Percentiles rank a stretch among this genome's conserved stretches.
These are phyloP conservation scores for Linnemannia exigua DNA, from an alignment of 192 early-diverging fungal genomes.

Conservation along the genomic window DNA sequence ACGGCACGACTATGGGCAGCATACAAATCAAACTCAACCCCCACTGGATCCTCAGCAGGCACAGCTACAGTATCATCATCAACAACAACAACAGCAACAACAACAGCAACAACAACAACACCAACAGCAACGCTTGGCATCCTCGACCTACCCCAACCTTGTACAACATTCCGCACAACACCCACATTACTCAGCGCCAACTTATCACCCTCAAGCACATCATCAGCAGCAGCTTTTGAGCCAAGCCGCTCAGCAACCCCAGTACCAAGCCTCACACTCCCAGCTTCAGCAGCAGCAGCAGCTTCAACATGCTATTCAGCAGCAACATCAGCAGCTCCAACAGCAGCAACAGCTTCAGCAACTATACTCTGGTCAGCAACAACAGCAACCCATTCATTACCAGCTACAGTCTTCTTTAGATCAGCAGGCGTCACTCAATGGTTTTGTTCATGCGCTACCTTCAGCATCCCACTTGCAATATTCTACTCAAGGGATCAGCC, in stretches of 20 bases:
- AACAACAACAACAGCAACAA: constrained; percentile 33
- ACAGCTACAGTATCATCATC: constrained; percentile 29
- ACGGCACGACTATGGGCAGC: constrained; percentile 32
- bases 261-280: constrained; percentile 33
- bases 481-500: constrained; percentile 26
- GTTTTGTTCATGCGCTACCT: constrained; percentile 18
- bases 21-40: constrained; percentile 7
- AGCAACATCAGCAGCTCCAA: constrained; percentile 34
- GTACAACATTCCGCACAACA: constrained; percentile 42
- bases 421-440: constrained; percentile 27
- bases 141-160: constrained; percentile 28
- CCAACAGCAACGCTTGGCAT: constrained; percentile 23
- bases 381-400: constrained; percentile 26
- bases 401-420: constrained; percentile 27
- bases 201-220: constrained; percentile 14
- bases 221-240: constrained; percentile 34
- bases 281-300: constrained; percentile 48
- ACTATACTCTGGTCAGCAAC: constrained; percentile 8
- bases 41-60: constrained; percentile 30
- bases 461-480: constrained; percentile 37
- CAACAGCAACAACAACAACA: constrained; percentile 24
- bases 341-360: constrained; percentile 22
- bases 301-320: constrained; percentile 9
- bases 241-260: constrained; percentile 29
- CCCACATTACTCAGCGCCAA: constrained; percentile 14